These are phyloP conservation scores for Nigrograna mackinnonii DNA, from an alignment of 2,329 filamentous ascomycete species.

Conservation along the genomic window DNA sequence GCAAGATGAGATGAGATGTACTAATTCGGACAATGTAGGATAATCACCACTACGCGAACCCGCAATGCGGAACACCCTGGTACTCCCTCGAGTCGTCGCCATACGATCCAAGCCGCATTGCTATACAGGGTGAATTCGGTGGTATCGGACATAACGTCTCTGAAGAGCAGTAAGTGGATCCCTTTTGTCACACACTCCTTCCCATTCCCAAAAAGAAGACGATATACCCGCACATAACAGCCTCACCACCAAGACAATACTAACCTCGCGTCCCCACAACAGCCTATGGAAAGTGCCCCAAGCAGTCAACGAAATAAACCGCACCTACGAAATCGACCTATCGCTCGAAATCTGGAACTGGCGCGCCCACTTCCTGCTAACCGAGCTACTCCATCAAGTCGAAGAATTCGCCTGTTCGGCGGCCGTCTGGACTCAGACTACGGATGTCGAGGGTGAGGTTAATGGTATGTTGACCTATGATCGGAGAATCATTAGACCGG, in stretches of 20 bases:
- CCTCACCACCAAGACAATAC: too few species aligned
- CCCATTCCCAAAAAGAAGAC: too few species aligned
- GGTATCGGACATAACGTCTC: constrained; percentile 69
- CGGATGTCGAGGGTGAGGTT: constrained; percentile 74
- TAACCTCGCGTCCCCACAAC: not conserved
- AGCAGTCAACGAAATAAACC: constrained; percentile 63
- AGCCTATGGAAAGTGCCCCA: constrained; percentile 67
- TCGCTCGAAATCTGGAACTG: constrained; percentile 68
- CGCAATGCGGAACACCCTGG: constrained; percentile 72
- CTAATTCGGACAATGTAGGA: too few species aligned
- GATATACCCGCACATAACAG: too few species aligned
- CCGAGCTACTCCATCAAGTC: constrained; percentile 53
- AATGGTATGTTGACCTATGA: constrained; percentile 74
- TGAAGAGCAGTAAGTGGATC: constrained; percentile 57
- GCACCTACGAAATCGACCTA: constrained; percentile 69
- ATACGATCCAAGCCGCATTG: constrained; percentile 62
- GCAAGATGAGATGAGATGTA: too few species aligned
- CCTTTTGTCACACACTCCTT: too few species aligned
- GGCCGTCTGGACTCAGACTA: constrained; percentile 74
- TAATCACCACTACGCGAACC: constrained; percentile 73
- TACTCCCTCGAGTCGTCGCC: constrained; percentile 62
- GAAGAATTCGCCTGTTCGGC: constrained; percentile 66
- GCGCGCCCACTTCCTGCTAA: constrained; percentile 58
- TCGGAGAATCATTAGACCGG: constrained; percentile 60
- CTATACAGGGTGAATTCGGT: constrained; percentile 72